A percentile compares a stretch with the other conserved stretches of the same genome.
Evolutionary conservation across 2,329 filamentous ascomycete genomes (phyloP).

Genomic region (Arthrobotrys entomopaga): DNA sequence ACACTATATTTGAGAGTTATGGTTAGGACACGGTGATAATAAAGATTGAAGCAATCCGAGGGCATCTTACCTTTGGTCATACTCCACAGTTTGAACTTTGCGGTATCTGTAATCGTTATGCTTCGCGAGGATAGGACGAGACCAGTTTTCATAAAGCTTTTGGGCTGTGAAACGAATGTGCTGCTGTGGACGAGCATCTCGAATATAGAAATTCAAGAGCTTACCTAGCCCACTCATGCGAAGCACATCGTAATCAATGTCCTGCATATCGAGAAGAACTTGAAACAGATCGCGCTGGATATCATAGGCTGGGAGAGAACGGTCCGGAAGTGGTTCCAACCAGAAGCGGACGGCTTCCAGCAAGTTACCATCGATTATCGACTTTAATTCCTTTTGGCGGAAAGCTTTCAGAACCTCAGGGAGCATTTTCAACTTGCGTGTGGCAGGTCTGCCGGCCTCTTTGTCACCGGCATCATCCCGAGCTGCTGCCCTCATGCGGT

Average conservation of each 20-base stretch:
- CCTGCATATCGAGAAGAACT: conserved; percentile 76
- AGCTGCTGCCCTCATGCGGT: conserved; percentile 89
- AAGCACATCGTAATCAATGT: conserved; percentile 89
- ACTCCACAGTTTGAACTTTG: conserved; percentile 69
- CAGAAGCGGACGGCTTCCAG: conserved; percentile 96
- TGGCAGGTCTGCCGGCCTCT: conserved; percentile 79
- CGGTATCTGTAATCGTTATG: conserved; percentile 95
- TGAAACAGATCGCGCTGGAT: conserved; percentile 95
- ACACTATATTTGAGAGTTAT: conserved; percentile 5
- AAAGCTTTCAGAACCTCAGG: conserved; percentile 88
- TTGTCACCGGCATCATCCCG: conserved; percentile 86
- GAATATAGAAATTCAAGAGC: conserved; percentile 95
- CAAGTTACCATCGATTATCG: conserved; percentile 82
- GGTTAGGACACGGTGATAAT: conserved; percentile 24
- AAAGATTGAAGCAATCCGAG: conserved; percentile 1
- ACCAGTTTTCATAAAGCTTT: conserved; percentile 95
- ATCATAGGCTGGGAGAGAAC: conserved; percentile 89
- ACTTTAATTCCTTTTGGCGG: conserved; percentile 90
- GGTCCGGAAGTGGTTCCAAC: conserved; percentile 89
- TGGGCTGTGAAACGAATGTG: conserved; percentile 76
- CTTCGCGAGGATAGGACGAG: conserved; percentile 88
- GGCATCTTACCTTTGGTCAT: conserved; percentile 68
- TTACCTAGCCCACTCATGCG: conserved; percentile 94
- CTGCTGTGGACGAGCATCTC: conserved; percentile 87
- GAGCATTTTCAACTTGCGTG: conserved; percentile 92